Percentiles rank a stretch among this genome's conserved stretches.
These are phyloP conservation scores for Paracorniculantispora psalliotae DNA, from an alignment of 2,329 filamentous ascomycete genomes.

Conservation along the genomic window DNA sequence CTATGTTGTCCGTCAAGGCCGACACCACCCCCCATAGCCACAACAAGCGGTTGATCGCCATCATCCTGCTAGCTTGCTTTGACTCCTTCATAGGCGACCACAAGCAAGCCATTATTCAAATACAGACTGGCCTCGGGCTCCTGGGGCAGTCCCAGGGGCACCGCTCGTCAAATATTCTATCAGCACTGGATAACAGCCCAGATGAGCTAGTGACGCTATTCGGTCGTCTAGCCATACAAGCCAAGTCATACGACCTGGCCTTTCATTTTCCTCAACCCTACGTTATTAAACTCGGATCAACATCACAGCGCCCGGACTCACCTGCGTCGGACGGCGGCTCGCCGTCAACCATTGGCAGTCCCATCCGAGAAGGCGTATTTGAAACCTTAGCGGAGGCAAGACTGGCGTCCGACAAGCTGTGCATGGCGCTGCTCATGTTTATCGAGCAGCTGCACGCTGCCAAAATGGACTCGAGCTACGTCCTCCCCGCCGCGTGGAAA, in stretches of 20 bases:
- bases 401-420: constrained; percentile 50
- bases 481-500: constrained; percentile 44
- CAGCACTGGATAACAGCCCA: constrained; percentile 25
- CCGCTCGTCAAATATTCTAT: constrained; percentile 22
- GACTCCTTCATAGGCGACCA: constrained; percentile 63
- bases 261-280: constrained; percentile 61
- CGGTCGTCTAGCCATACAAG: constrained; percentile 58
- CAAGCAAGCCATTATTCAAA: constrained; percentile 55
- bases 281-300: constrained; percentile 43
- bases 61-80: constrained; percentile 61
- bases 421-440: constrained; percentile 53
- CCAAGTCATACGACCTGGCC: constrained; percentile 64
- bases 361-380: constrained; percentile 34
- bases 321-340: constrained; percentile 40
- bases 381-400: constrained; percentile 49
- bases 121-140: constrained; percentile 52
- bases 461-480: constrained; percentile 46
- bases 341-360: constrained; percentile 27
- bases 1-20: constrained; percentile 41
- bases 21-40: constrained; percentile 42
- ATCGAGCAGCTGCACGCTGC: constrained; percentile 48
- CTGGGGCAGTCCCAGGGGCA: constrained; percentile 47
- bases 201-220: constrained; percentile 60
- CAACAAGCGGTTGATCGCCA: constrained; percentile 57
- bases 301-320: constrained; percentile 27